These are phyloP conservation scores for Niveomyces coronatus DNA, from an alignment of 2,329 filamentous ascomycete genomes.

Conservation along the genomic window DNA sequence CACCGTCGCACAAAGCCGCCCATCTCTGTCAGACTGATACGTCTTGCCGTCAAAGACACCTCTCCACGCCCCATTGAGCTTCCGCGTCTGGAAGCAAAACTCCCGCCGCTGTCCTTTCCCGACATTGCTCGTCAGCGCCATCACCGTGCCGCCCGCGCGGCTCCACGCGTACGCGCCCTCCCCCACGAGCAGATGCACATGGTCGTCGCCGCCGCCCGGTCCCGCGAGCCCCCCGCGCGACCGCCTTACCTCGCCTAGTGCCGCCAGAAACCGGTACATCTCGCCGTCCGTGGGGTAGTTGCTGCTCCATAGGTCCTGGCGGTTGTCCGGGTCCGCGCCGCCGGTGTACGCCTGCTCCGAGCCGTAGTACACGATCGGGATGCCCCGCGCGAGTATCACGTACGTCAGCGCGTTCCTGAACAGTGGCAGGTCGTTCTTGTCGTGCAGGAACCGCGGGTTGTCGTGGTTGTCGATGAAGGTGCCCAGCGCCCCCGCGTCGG, in stretches of 20 bases:
- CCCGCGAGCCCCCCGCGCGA: slow-evolving; percentile 28
- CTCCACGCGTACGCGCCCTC: slow-evolving; percentile 35
- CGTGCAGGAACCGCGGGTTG: slow-evolving; percentile 40
- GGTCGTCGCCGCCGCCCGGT: slow-evolving; percentile 33
- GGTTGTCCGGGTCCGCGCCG: slow-evolving; percentile 37
- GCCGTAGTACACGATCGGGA: slow-evolving; percentile 56
- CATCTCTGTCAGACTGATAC: slow-evolving; percentile 28
- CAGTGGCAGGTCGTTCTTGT: slow-evolving; percentile 42
- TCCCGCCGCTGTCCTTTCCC: slow-evolving; percentile 26
- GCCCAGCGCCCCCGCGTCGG: slow-evolving; percentile 35
- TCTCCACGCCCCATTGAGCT: slow-evolving; percentile 27
- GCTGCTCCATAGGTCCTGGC: slow-evolving; percentile 49
- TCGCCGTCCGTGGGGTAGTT: slow-evolving; percentile 34
- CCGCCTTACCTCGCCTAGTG: slow-evolving; percentile 4
- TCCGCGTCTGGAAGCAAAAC: slow-evolving; percentile 32
- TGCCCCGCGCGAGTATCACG: slow-evolving; percentile 49
- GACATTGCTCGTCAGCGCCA: slow-evolving; percentile 35
- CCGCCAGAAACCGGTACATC: slow-evolving; percentile 36
- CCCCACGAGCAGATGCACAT: slow-evolving; percentile 31
- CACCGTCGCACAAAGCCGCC: slow-evolving; percentile 30
- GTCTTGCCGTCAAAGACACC: slow-evolving; percentile 26
- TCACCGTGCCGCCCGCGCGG: slow-evolving; percentile 30
- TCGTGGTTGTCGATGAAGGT: slow-evolving; percentile 52
- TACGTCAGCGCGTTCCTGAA: slow-evolving; percentile 52
- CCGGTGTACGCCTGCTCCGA: slow-evolving; percentile 50